Evolutionary conservation across 345 rosid genomes (phyloP).

Genomic region (Salix koriyanagi): DNA sequence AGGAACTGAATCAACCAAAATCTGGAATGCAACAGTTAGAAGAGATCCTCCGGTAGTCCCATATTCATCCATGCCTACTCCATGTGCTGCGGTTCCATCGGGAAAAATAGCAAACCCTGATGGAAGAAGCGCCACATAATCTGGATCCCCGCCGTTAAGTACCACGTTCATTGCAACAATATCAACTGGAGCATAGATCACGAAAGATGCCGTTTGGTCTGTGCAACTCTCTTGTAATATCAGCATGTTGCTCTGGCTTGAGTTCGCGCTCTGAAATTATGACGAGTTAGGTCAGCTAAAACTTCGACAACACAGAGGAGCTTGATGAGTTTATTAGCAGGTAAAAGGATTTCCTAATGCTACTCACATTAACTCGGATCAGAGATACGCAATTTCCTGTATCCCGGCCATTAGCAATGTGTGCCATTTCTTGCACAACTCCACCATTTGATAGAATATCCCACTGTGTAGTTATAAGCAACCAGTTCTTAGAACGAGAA

Average conservation of each 20-base stretch:
- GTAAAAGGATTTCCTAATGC: background rate
- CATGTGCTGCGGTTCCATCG: slow-evolving; percentile 35
- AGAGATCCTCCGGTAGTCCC: slow-evolving; percentile 53
- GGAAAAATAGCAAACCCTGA: slow-evolving; percentile 82
- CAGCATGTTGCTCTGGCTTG: slow-evolving; percentile 56
- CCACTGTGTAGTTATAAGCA: slow-evolving; percentile 51
- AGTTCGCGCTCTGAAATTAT: slow-evolving; percentile 37
- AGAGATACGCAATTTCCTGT: slow-evolving; percentile 76
- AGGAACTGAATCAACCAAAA: slow-evolving; percentile 70
- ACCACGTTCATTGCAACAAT: slow-evolving; percentile 49
- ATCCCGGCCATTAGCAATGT: slow-evolving; percentile 77
- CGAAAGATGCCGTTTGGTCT: slow-evolving; percentile 40
- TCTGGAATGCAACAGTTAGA: slow-evolving; percentile 77
- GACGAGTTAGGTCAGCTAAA: background rate
- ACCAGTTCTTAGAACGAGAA: background rate
- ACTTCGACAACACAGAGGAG: background rate
- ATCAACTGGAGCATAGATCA: slow-evolving; percentile 47
- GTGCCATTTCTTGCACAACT: slow-evolving; percentile 65
- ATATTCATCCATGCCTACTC: slow-evolving; percentile 7
- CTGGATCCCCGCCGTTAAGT: slow-evolving; percentile 58
- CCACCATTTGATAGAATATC: slow-evolving; percentile 76
- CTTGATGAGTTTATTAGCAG: background rate
- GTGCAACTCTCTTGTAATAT: slow-evolving; percentile 53
- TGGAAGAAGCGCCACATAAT: slow-evolving; percentile 76
- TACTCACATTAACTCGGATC: slow-evolving; percentile 61